phyloP scores from a whole-genome alignment of 148 eudicot species.

The Beta vulgaris region DNA sequence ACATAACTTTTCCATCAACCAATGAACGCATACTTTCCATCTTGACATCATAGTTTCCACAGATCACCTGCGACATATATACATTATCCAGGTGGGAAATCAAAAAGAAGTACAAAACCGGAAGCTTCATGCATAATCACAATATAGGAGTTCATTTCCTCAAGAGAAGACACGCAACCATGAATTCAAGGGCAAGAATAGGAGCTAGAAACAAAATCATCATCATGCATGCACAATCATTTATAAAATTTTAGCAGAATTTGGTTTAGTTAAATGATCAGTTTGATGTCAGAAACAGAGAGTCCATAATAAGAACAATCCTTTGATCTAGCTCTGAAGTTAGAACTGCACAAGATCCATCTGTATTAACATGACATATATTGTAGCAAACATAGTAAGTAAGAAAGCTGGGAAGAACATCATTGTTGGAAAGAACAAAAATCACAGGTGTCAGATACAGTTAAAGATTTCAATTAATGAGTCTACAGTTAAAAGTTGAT shows the following conservation, averaged over 20 bases:
- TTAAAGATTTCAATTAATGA: not conserved
- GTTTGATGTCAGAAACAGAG: not conserved
- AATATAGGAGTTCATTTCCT: not conserved
- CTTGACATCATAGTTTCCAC: constrained; percentile 62
- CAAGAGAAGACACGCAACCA: not conserved
- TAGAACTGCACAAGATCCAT: not conserved
- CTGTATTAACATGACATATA: not conserved
- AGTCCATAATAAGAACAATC: not conserved
- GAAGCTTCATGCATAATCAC: not conserved
- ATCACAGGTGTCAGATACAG: not conserved
- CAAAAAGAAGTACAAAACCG: not conserved
- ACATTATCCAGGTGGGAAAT: not conserved
- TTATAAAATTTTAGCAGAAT: not conserved
- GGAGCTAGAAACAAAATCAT: not conserved
- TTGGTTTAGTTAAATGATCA: not conserved
- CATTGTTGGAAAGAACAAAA: not conserved
- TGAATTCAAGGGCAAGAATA: not conserved
- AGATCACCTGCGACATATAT: constrained; percentile 57
- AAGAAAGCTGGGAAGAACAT: not conserved
- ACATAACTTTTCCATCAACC: constrained; percentile 94
- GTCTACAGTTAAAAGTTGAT: not conserved
- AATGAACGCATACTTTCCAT: constrained; percentile 58
- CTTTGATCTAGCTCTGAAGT: not conserved
- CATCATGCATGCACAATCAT: not conserved
- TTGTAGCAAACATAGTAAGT: not conserved